These are phyloP conservation scores for Volvox carteri DNA, from an alignment of 163 green algal genomes.

Conservation along the genomic window DNA sequence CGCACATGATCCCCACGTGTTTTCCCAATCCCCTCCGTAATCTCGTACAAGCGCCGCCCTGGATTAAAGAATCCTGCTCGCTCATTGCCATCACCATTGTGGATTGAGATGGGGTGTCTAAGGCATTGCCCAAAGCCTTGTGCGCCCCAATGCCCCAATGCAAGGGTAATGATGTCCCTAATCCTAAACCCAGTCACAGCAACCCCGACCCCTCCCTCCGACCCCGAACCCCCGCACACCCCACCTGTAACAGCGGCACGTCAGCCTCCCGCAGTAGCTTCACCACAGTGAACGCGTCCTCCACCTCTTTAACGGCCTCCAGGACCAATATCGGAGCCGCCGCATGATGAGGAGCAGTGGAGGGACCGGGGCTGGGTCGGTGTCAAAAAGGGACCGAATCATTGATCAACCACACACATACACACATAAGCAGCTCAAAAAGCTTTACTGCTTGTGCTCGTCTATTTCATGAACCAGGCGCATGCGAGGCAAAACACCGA, in stretches of 20 bases:
- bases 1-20: background rate
- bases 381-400: background rate
- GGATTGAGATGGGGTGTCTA: background rate
- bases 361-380: background rate
- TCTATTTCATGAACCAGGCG: too few relatives aligned
- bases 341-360: background rate
- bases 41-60: too few relatives aligned
- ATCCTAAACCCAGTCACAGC: background rate
- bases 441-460: too few relatives aligned
- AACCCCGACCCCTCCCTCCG: background rate
- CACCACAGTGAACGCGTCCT: conserved; percentile 43
- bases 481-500: background rate
- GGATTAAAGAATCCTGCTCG: too few relatives aligned
- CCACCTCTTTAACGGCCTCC: conserved; percentile 40
- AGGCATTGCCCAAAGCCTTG: background rate
- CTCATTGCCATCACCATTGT: background rate
- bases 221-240: too few relatives aligned
- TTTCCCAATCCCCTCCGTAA: too few relatives aligned
- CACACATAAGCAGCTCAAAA: conserved; percentile 36
- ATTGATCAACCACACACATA: background rate
- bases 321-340: conserved; percentile 22
- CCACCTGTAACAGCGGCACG: conserved; percentile 56
- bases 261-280: conserved; percentile 31
- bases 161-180: background rate
- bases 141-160: background rate